Conservation (phyloP, 192 early-diverging fungal genomes). For the Powellomyces hirtus region DNA sequence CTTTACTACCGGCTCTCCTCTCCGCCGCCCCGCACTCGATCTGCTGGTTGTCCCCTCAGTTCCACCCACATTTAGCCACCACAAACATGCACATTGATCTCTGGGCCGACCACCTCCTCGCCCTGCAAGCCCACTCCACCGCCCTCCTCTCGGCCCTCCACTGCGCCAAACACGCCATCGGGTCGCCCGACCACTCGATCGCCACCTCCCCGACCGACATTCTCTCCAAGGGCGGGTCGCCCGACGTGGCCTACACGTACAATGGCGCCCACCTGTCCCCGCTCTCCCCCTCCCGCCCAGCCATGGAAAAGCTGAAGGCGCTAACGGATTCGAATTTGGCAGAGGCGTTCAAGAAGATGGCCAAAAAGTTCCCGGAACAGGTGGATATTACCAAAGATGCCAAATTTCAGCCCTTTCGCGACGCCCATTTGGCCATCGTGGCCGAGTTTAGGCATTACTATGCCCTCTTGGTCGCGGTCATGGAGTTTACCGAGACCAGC, state of each 20-base stretch:
- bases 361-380: slow-evolving; percentile 38
- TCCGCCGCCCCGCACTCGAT: too few species aligned
- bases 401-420: slow-evolving; percentile 13
- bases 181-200: background rate
- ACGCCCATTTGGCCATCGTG: slow-evolving; percentile 3
- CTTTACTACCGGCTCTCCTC: too few species aligned
- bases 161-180: slow-evolving; percentile 23
- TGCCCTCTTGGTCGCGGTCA: slow-evolving; percentile 15
- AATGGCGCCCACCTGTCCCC: slow-evolving; percentile 23
- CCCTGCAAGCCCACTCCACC: slow-evolving; percentile 20
- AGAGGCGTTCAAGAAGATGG: slow-evolving; percentile 24
- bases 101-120: slow-evolving; percentile 37
- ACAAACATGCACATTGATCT: slow-evolving; percentile 25
- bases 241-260: slow-evolving; percentile 28
- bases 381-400: slow-evolving; percentile 24
- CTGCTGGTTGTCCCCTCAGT: too few species aligned
- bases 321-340: slow-evolving; percentile 19
- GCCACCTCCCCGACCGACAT: slow-evolving; percentile 20
- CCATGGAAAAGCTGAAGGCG: slow-evolving; percentile 11
- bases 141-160: slow-evolving; percentile 27
- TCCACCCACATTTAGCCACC: too few species aligned
- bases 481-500: slow-evolving; percentile 25
- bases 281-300: slow-evolving; percentile 27
- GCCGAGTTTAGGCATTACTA: slow-evolving; percentile 30
- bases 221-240: slow-evolving; percentile 23